Evolutionary conservation across 2,329 filamentous ascomycete species (phyloP).

Genomic region (Moelleriella libera): DNA sequence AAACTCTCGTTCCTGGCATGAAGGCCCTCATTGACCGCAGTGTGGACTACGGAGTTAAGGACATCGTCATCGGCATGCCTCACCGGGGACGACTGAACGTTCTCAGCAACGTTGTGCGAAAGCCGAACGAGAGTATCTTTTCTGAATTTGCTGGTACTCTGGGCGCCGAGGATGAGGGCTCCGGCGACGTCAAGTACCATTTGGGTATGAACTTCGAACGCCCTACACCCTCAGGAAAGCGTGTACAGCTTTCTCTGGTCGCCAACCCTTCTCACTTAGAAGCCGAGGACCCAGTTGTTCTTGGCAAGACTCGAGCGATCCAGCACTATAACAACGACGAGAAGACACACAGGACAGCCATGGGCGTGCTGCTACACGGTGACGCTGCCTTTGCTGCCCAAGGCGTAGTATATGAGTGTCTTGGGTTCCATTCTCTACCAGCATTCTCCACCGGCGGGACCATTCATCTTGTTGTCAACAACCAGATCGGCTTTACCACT

Average conservation of each 20-base stretch:
- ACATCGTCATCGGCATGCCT: slow-evolving; percentile 99
- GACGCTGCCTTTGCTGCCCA: slow-evolving; percentile 95
- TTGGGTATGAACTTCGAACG: slow-evolving; percentile 99
- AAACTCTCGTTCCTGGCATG: slow-evolving; percentile 96
- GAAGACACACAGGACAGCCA: slow-evolving; percentile 72
- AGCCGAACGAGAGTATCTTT: slow-evolving; percentile 99
- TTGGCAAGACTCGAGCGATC: slow-evolving; percentile 94
- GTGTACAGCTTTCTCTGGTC: slow-evolving; percentile 95
- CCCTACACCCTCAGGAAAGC: slow-evolving; percentile 94
- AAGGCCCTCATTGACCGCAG: slow-evolving; percentile 97
- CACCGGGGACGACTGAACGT: slow-evolving; percentile 97
- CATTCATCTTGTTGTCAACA: slow-evolving; percentile 95
- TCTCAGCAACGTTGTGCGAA: slow-evolving; percentile 94
- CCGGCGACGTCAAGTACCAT: slow-evolving; percentile 98
- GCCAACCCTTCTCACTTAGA: slow-evolving; percentile 98
- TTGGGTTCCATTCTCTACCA: slow-evolving; percentile 91
- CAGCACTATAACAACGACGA: slow-evolving; percentile 99
- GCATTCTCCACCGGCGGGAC: slow-evolving; percentile 96
- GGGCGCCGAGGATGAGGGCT: slow-evolving; percentile 85
- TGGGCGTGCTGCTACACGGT: slow-evolving; percentile 92
- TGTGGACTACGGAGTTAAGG: slow-evolving; percentile 96
- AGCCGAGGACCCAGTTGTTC: slow-evolving; percentile 92
- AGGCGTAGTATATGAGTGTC: slow-evolving; percentile 95
- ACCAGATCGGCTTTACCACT: slow-evolving; percentile 99
- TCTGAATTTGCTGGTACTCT: slow-evolving; percentile 87